These are phyloP conservation scores for Ramaria rubella DNA, from an alignment of 768 basidiomycete genomes.

Conservation along the genomic window DNA sequence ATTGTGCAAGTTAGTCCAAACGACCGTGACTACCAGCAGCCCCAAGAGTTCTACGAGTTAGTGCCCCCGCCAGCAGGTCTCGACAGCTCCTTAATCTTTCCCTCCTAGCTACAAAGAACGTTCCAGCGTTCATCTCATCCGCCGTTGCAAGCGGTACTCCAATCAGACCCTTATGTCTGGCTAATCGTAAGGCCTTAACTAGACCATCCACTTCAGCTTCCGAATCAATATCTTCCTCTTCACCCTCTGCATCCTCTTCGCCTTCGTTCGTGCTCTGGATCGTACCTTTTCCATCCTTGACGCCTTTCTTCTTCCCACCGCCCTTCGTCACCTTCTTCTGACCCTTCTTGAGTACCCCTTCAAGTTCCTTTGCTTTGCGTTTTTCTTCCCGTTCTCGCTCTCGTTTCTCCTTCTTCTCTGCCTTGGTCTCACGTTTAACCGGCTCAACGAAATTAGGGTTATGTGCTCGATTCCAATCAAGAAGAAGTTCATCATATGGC, in stretches of 20 bases:
- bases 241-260: constrained; percentile 45
- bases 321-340: constrained; percentile 22
- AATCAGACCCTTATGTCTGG: constrained; percentile 51
- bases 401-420: constrained; percentile 79
- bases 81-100: constrained; percentile 55
- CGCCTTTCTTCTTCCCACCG: constrained; percentile 38
- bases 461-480: constrained; percentile 86
- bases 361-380: constrained; percentile 46
- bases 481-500: constrained; percentile 75
- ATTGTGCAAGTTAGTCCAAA: not conserved
- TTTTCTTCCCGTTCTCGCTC: constrained; percentile 79
- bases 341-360: constrained; percentile 59
- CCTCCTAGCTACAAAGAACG: constrained; percentile 76
- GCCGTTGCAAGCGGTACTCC: constrained; percentile 67
- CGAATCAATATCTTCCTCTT: constrained; percentile 74
- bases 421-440: constrained; percentile 79
- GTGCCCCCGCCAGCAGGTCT: constrained; percentile 50
- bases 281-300: constrained; percentile 22
- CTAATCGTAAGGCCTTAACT: constrained; percentile 50
- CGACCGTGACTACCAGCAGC: not conserved
- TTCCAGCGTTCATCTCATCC: constrained; percentile 49
- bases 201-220: constrained; percentile 79
- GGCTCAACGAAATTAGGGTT: constrained; percentile 88
- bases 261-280: constrained; percentile 44
- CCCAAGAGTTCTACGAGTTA: constrained; percentile 19